Conservation (phyloP, 164 flowering plant genomes). For the Chimonanthus praecox region DNA sequence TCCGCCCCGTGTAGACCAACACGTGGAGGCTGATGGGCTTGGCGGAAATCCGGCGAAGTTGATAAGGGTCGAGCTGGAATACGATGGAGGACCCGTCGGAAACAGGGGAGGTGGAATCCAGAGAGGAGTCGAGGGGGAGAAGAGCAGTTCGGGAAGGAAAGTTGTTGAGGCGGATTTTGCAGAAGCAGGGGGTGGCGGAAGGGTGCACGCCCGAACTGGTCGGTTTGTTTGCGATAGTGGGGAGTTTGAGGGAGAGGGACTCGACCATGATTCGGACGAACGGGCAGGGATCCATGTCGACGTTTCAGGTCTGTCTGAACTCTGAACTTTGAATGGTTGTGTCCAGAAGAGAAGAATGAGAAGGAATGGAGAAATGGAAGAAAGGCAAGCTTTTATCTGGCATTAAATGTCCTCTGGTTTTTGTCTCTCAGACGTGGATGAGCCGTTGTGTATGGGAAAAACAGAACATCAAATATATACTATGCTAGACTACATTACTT, state of each 20-base stretch:
- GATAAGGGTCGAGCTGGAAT: conserved; percentile 60
- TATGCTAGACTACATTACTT: no score
- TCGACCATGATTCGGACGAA: conserved; percentile 71
- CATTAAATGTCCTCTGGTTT: no score
- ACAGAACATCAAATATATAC: no score
- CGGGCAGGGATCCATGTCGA: conserved; percentile 87
- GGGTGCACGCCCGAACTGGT: conserved; percentile 55
- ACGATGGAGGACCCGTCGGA: conserved; percentile 36
- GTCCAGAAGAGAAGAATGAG: not conserved
- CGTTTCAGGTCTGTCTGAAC: not conserved
- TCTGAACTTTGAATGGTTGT: not conserved
- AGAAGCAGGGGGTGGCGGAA: conserved; percentile 66
- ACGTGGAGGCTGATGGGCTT: conserved; percentile 43
- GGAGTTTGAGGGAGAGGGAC: conserved; percentile 73
- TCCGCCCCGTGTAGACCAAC: conserved; percentile 56
- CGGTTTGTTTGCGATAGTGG: conserved; percentile 32
- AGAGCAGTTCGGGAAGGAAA: conserved; percentile 71
- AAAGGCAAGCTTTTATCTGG: no score
- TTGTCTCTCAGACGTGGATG: no score
- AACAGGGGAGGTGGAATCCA: conserved; percentile 27
- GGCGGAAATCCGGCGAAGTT: conserved; percentile 47
- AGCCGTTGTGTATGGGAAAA: no score
- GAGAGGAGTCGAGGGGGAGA: conserved; percentile 43
- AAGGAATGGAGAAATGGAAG: not conserved
- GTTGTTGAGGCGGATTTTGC: conserved; percentile 50